Conservation (phyloP, 495 filamentous ascomycete genomes). For the Acidomyces sp. region DNA sequence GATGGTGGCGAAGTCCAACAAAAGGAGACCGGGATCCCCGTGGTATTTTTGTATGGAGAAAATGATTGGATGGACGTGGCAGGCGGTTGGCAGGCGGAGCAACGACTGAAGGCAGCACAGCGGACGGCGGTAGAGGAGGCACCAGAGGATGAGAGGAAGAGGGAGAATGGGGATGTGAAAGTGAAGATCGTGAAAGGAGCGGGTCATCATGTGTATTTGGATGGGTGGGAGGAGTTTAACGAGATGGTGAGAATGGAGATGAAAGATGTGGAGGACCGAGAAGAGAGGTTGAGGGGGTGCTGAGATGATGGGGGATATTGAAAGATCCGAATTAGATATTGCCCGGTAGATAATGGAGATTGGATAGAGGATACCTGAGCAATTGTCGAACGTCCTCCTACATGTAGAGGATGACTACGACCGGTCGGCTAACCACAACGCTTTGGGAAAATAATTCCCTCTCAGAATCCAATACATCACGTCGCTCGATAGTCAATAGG, state of each 20-base stretch:
- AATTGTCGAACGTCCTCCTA: too few species aligned
- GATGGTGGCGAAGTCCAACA: not conserved
- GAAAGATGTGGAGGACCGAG: slow-evolving; percentile 47
- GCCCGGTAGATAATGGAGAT: too few species aligned
- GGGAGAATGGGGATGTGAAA: slow-evolving; percentile 65
- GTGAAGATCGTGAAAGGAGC: slow-evolving; percentile 72
- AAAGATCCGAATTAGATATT: too few species aligned
- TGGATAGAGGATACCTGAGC: too few species aligned
- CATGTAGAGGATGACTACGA: too few species aligned
- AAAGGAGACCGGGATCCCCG: slow-evolving; percentile 64
- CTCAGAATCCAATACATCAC: too few species aligned
- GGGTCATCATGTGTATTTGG: slow-evolving; percentile 88
- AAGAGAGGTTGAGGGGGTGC: slow-evolving; percentile 29
- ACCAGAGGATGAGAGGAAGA: slow-evolving; percentile 52
- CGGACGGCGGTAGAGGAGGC: slow-evolving; percentile 42
- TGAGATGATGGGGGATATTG: too few species aligned
- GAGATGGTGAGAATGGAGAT: slow-evolving; percentile 59
- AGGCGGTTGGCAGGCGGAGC: slow-evolving; percentile 67
- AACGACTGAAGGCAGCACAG: slow-evolving; percentile 63
- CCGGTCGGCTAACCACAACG: too few species aligned
- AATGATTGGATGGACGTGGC: slow-evolving; percentile 97
- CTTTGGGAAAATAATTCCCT: too few species aligned
- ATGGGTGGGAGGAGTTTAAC: slow-evolving; percentile 86
- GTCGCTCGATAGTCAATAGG: too few species aligned
- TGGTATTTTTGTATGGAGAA: slow-evolving; percentile 91